phyloP scores from a whole-genome alignment of 2,329 filamentous ascomycete genomes.

The Boeremia lycopersici region DNA sequence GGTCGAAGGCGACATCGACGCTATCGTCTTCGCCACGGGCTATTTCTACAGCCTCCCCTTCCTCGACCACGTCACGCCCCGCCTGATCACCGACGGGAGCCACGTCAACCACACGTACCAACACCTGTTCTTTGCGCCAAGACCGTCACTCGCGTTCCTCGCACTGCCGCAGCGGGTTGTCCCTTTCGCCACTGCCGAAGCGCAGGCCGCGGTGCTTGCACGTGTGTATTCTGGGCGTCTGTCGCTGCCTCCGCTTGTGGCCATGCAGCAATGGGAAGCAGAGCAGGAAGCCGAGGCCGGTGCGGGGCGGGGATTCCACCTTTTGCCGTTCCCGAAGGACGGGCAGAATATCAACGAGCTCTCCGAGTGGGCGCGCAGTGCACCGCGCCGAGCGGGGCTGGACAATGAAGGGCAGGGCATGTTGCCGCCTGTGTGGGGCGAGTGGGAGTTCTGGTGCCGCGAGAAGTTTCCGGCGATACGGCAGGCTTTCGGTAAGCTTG shows the following conservation, averaged over 20 bases:
- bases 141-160: slow-evolving; percentile 80
- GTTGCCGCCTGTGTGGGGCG: slow-evolving; percentile 72
- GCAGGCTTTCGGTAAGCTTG: slow-evolving; percentile 70
- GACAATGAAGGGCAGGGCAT: slow-evolving; percentile 63
- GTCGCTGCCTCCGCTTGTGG: slow-evolving; percentile 63
- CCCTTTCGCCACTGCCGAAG: slow-evolving; percentile 83
- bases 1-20: slow-evolving; percentile 71
- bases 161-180: slow-evolving; percentile 81
- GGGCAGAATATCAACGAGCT: slow-evolving; percentile 72
- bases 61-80: slow-evolving; percentile 59
- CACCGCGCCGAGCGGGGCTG: slow-evolving; percentile 47
- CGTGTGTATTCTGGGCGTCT: slow-evolving; percentile 77
- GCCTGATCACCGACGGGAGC: slow-evolving; percentile 70
- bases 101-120: slow-evolving; percentile 76
- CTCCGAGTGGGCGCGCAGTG: slow-evolving; percentile 64
- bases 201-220: slow-evolving; percentile 77
- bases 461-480: slow-evolving; percentile 72
- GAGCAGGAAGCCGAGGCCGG: slow-evolving; percentile 51
- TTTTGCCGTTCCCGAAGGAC: slow-evolving; percentile 65
- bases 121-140: slow-evolving; percentile 76
- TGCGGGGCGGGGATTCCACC: slow-evolving; percentile 58
- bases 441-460: slow-evolving; percentile 74
- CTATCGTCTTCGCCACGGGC: slow-evolving; percentile 84
- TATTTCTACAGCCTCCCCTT: slow-evolving; percentile 89
- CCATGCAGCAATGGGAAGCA: slow-evolving; percentile 74